A percentile compares a stretch with the other conserved stretches of the same genome.
Evolutionary conservation across 2,329 filamentous ascomycete species (phyloP).

Genomic region (Aspergillus caelatus): DNA sequence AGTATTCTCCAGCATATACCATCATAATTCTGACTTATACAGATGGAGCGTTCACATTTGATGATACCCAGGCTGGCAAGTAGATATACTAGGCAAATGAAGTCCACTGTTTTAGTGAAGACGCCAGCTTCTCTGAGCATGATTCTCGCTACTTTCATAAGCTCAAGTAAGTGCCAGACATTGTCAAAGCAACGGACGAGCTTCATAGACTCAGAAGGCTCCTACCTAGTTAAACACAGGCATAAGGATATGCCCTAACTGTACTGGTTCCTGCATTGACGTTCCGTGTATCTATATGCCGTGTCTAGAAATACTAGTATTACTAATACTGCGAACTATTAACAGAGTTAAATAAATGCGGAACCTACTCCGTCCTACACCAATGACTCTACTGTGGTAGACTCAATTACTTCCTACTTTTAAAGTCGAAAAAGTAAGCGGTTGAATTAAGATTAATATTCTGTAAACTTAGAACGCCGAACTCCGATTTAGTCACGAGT

Average conservation of each 20-base stretch:
- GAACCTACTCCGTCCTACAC: not conserved
- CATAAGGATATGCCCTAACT: not conserved
- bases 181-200: not conserved
- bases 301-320: not conserved
- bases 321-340: not conserved
- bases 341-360: not conserved
- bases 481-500: not conserved
- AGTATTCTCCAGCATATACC: not conserved
- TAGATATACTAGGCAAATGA: not conserved
- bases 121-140: not conserved
- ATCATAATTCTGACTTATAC: not conserved
- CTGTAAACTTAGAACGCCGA: not conserved
- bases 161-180: not conserved
- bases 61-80: slow-evolving; percentile 17
- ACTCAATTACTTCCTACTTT: not conserved
- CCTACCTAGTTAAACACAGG: not conserved
- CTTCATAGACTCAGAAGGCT: not conserved
- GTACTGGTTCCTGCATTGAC: too few relatives aligned
- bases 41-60: slow-evolving; percentile 6
- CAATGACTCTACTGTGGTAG: not conserved
- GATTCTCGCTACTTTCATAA: not conserved
- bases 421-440: not conserved
- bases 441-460: not conserved
- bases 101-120: not conserved
- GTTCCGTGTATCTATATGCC: not conserved